Base-by-base conservation (phyloP, 116 monocot genomes). In the Phalaenopsis hybrid region DNA sequence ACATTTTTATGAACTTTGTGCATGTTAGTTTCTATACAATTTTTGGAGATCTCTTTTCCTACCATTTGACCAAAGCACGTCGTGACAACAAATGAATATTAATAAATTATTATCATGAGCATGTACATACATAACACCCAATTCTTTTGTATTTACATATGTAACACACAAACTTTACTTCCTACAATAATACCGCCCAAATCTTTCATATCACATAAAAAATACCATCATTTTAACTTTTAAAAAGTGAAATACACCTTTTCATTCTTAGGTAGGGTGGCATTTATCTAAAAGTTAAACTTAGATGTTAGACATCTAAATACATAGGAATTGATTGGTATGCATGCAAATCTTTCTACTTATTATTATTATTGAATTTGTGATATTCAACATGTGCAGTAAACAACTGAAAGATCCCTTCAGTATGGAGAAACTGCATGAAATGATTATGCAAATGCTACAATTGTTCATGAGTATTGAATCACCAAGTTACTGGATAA, bases 391-490 rank as follows among this genome's bases (percentile, higher is more conserved):
- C 37, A 82, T 83, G 18, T 81, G 81, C 92, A 97, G 97, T 75
- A 91, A 90, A 85, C 84, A 91, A 83, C 78, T 97, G 65, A 91
- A 85, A 81, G 91, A 89, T 59, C 76, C 80, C 44, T 86, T 94
- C 82, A 88, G 81, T 80, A 84, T 87, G 84, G 83, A 58, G 57
- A 83, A 86, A 57, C 83, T 97, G 37, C 86, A 77, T 51, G 89
- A 91, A 79, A 90, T 84, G 78, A 84, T 97, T 15, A 80, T 86
- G 48, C 77, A 91, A 79, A 92, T 94, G 85, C 37, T 94, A 78
- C 85, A 92, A 51, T 78, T 78, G 51, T 91, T 97, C 83, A 91
- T 92, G 90, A 88, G 77, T 44, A 44, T 50, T 73, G 86, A 83
- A 41, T 84, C 82, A 77, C 79, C 86, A 73, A 82, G 84, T 78